Evolutionary conservation across 192 early-diverging fungal genomes (phyloP).

Genomic region (Spizellomyces punctatus): DNA sequence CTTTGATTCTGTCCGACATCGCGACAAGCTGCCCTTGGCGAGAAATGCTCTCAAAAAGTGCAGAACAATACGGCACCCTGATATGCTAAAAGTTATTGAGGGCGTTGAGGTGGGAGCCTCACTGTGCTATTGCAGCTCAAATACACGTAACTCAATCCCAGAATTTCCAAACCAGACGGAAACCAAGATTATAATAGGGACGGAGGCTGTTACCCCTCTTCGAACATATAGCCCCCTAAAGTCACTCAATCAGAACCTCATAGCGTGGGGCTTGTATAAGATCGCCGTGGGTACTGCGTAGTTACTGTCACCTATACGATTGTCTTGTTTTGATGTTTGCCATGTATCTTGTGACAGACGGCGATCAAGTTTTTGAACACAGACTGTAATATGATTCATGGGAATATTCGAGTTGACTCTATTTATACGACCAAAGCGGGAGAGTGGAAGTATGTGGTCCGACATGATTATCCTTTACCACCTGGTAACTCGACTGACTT

Average conservation of each 20-base stretch:
- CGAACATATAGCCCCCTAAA: conserved; percentile 48
- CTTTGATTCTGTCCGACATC: conserved; percentile 70
- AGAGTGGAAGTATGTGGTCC: conserved; percentile 74
- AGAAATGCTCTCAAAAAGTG: conserved; percentile 84
- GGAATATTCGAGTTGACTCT: conserved; percentile 74
- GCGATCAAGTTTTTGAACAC: conserved; percentile 85
- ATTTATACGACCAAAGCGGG: conserved; percentile 89
- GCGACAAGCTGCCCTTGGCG: conserved; percentile 78
- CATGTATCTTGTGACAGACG: conserved; percentile 50
- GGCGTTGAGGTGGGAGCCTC: conserved; percentile 70
- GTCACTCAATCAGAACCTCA: conserved; percentile 51
- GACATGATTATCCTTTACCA: neutral
- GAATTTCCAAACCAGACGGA: conserved; percentile 51
- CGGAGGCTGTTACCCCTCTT: conserved; percentile 80
- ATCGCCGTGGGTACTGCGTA: conserved; percentile 61
- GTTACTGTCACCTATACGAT: too few species aligned
- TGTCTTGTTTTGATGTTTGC: too few species aligned
- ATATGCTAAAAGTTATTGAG: conserved; percentile 81
- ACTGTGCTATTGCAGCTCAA: too few species aligned
- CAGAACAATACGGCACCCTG: conserved; percentile 90
- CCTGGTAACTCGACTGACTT: neutral
- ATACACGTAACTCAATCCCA: too few species aligned
- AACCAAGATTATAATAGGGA: conserved; percentile 83
- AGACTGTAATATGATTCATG: conserved; percentile 87
- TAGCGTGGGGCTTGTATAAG: conserved; percentile 88